Conservation (phyloP, 1,139 yeast genomes). For the Meyerozyma guilliermondii region DNA sequence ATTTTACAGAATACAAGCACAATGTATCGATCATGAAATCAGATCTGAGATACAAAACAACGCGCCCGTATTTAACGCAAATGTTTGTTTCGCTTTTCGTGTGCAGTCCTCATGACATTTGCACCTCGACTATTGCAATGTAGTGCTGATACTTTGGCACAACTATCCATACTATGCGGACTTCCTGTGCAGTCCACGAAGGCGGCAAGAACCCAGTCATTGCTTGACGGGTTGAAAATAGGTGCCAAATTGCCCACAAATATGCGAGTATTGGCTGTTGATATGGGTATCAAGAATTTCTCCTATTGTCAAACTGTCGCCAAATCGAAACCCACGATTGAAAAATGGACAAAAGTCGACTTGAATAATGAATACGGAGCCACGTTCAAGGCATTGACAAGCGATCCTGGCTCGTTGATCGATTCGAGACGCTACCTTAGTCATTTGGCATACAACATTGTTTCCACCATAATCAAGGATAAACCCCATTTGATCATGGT, state of each 20-base stretch:
- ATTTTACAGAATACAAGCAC: too few relatives aligned
- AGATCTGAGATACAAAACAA: too few relatives aligned
- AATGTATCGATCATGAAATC: too few relatives aligned
- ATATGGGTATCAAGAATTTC: slow-evolving; percentile 40
- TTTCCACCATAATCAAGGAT: slow-evolving; percentile 12
- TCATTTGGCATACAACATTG: slow-evolving; percentile 17
- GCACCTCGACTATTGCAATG: slow-evolving; percentile 3
- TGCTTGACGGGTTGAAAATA: slow-evolving; percentile 18
- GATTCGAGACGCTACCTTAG: slow-evolving; percentile 24
- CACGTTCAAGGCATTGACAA: slow-evolving; percentile 8
- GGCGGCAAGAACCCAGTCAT: slow-evolving; percentile 18
- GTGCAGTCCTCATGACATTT: neutral
- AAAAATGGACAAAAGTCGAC: slow-evolving; percentile 29
- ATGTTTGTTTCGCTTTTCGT: too few relatives aligned
- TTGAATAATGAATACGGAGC: slow-evolving; percentile 18
- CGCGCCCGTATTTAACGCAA: too few relatives aligned
- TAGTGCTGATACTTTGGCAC: slow-evolving; percentile 17
- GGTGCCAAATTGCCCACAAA: slow-evolving; percentile 11
- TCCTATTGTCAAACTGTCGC: slow-evolving; percentile 27
- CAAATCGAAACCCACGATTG: slow-evolving; percentile 9
- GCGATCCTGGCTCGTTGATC: slow-evolving; percentile 13
- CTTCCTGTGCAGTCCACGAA: slow-evolving; percentile 23
- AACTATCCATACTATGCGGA: slow-evolving; percentile 33
- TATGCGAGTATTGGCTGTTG: slow-evolving; percentile 25
- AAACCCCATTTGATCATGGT: slow-evolving; percentile 20